Conservation (phyloP, 805 yeast genomes). For the Nakazawaea anatomiae region DNA sequence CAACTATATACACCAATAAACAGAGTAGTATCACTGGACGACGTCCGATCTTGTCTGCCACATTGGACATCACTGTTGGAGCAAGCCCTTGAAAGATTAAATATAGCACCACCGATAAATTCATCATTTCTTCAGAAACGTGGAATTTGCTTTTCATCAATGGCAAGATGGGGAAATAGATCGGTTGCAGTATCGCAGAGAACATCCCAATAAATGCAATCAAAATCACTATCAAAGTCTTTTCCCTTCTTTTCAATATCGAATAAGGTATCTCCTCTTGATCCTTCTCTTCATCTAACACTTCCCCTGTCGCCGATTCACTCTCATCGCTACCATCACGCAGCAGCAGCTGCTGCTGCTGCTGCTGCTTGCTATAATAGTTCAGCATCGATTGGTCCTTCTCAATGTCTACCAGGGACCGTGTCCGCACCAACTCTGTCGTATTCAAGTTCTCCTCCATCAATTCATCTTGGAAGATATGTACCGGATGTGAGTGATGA, state of each 20-base stretch:
- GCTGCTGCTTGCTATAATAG: neutral
- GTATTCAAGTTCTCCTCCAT: constrained; percentile 2
- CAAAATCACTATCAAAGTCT: constrained; percentile 30
- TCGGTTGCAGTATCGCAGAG: constrained; percentile 64
- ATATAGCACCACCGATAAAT: constrained; percentile 64
- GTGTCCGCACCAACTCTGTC: constrained; percentile 1
- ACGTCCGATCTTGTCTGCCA: constrained; percentile 64
- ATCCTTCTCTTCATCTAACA: neutral
- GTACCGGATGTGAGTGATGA: neutral
- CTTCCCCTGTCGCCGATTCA: neutral
- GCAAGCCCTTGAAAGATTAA: constrained; percentile 62
- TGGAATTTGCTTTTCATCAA: constrained; percentile 43
- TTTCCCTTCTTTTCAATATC: constrained; percentile 36
- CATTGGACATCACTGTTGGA: constrained; percentile 55
- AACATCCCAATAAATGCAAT: constrained; percentile 49
- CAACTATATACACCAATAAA: constrained; percentile 42
- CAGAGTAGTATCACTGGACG: constrained; percentile 55
- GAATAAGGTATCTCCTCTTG: constrained; percentile 28
- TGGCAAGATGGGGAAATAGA: constrained; percentile 68
- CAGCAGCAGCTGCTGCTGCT: neutral
- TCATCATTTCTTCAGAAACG: constrained; percentile 45
- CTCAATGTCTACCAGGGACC: constrained; percentile 1
- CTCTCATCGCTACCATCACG: neutral
- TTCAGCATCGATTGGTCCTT: too few species aligned
- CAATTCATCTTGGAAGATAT: neutral